phyloP scores from a whole-genome alignment of 2,329 filamentous ascomycete species.

The Botrytis porri region DNA sequence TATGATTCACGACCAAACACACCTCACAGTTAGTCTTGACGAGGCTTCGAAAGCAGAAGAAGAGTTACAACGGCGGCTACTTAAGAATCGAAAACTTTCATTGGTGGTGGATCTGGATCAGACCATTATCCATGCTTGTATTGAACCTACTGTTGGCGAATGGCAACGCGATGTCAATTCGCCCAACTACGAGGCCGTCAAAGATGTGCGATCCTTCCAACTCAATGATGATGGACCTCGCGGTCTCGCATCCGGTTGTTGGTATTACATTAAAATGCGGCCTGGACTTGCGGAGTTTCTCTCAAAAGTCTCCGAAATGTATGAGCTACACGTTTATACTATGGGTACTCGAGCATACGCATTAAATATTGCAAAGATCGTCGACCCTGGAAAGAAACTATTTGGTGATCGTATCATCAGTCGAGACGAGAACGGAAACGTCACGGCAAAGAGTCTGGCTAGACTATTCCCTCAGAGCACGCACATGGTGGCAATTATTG shows the following conservation, averaged over 20 bases:
- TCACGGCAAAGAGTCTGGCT: slow-evolving; percentile 85
- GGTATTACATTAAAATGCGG: slow-evolving; percentile 98
- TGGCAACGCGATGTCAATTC: slow-evolving; percentile 89
- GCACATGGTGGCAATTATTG: slow-evolving; percentile 99
- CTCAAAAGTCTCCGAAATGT: slow-evolving; percentile 71
- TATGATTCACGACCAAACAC: slow-evolving; percentile 89
- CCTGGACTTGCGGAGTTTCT: slow-evolving; percentile 83
- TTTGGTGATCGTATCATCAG: slow-evolving; percentile 96
- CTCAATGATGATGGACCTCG: slow-evolving; percentile 79
- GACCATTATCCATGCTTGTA: slow-evolving; percentile 96
- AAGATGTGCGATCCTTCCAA: slow-evolving; percentile 85
- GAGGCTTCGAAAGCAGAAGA: slow-evolving; percentile 82
- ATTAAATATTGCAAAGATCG: slow-evolving; percentile 83
- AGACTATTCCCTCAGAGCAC: slow-evolving; percentile 94
- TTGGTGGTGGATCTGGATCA: slow-evolving; percentile 96
- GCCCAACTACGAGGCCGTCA: slow-evolving; percentile 87
- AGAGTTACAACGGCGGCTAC: slow-evolving; percentile 77
- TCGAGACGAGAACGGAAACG: slow-evolving; percentile 92
- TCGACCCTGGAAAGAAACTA: slow-evolving; percentile 83
- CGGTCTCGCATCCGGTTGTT: slow-evolving; percentile 68
- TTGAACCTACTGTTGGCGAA: slow-evolving; percentile 92
- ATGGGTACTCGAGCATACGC: slow-evolving; percentile 99
- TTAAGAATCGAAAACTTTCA: slow-evolving; percentile 79
- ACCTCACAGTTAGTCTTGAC: slow-evolving; percentile 76
- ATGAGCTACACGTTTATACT: slow-evolving; percentile 96